phyloP scores from a whole-genome alignment of 148 eudicot genomes.

The Vaccinium vitisidaea region DNA sequence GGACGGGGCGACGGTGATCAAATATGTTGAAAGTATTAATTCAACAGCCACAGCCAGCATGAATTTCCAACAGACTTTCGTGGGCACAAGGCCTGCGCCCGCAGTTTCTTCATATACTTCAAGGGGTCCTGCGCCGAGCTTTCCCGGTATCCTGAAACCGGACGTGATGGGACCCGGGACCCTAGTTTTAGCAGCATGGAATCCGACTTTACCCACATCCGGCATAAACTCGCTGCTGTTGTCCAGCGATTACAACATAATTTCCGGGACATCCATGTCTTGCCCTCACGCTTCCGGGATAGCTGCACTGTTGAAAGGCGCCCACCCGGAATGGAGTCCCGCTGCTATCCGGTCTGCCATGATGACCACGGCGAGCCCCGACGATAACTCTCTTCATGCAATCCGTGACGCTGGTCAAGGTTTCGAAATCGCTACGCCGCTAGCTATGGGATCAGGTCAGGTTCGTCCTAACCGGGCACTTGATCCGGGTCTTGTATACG shows the following conservation, averaged over 20 bases:
- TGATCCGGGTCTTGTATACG: constrained; percentile 19
- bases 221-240: not conserved
- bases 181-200: constrained; percentile 10
- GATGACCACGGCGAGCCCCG: constrained; percentile 23
- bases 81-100: constrained; percentile 28
- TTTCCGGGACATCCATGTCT: constrained; percentile 17
- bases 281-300: constrained; percentile 20
- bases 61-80: constrained; percentile 11
- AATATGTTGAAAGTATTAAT: not conserved
- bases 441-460: constrained; percentile 16
- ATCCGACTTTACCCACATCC: not conserved
- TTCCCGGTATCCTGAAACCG: constrained; percentile 25
- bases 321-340: constrained; percentile 16
- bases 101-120: constrained; percentile 19
- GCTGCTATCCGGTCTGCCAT: constrained; percentile 20
- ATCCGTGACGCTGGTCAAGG: not conserved
- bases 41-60: constrained; percentile 13
- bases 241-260: not conserved
- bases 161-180: constrained; percentile 32
- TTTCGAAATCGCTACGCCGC: constrained; percentile 1
- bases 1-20: constrained; percentile 6
- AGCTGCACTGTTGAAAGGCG: constrained; percentile 18
- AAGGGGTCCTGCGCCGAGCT: constrained; percentile 26
- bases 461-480: constrained; percentile 18
- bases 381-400: not conserved